Percentiles rank a stretch among this genome's conserved stretches.
Evolutionary conservation across 2,329 filamentous ascomycete genomes (phyloP).

Genomic region (Verticillium longisporum): DNA sequence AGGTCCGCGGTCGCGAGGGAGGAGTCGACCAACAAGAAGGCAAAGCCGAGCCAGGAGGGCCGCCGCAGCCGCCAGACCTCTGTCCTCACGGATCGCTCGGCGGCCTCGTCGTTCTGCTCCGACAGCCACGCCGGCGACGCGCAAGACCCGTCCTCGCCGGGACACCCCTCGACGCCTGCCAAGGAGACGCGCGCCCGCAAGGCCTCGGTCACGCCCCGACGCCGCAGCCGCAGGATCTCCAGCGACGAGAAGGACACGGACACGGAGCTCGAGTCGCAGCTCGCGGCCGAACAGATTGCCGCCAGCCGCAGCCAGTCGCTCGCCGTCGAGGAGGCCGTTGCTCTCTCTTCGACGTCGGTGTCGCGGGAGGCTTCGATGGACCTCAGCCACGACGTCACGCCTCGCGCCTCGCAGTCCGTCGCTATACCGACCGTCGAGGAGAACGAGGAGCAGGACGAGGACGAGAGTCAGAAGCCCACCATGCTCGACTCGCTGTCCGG

Average conservation of each 20-base stretch:
- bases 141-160: not conserved
- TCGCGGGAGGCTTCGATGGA: slow-evolving; percentile 16
- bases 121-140: not conserved
- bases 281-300: slow-evolving; percentile 31
- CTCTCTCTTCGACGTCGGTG: not conserved
- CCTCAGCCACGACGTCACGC: not conserved
- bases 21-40: slow-evolving; percentile 18
- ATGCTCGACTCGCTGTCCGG: slow-evolving; percentile 48
- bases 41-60: slow-evolving; percentile 13
- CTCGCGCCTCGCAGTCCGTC: not conserved
- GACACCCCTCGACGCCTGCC: not conserved
- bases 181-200: not conserved
- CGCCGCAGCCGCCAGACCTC: slow-evolving; percentile 9
- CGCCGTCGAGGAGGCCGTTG: slow-evolving; percentile 11
- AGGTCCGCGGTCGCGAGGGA: slow-evolving; percentile 14
- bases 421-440: not conserved
- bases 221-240: not conserved
- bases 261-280: slow-evolving; percentile 33
- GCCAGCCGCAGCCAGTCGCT: slow-evolving; percentile 25
- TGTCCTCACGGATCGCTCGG: not conserved
- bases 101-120: not conserved
- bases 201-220: not conserved
- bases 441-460: slow-evolving; percentile 16
- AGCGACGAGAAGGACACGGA: slow-evolving; percentile 22
- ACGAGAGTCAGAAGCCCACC: slow-evolving; percentile 21